Evolutionary conservation across 2,329 filamentous ascomycete species (phyloP), one percentile per base, ranked within the genome.

Genomic region (Rugonectria rugulosa): DNA sequence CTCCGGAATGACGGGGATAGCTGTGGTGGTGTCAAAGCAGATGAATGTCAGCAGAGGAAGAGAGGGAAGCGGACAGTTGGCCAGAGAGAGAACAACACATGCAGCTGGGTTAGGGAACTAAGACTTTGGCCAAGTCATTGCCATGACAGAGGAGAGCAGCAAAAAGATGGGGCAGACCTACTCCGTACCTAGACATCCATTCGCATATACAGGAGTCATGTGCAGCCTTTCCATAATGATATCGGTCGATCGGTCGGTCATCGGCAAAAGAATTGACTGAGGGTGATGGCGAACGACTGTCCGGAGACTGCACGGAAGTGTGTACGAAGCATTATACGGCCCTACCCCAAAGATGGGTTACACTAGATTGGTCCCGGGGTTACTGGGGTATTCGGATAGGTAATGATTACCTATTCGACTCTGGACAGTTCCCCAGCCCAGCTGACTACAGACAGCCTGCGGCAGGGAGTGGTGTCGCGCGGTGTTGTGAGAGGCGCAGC

Each of bases 11-110:
- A 34, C 52, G 53, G 56, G 43, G 46, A 29, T 52, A 44, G 14
- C 32, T 38, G 46, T 49, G 34, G 51, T 62, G 52, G 58, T 61
- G 53, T 36, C 48, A 65, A 58, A 53, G 32, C 19, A 50, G 38
- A 34, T 41, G 38, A 57, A 54, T 56, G 52, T 65, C 53, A 65
- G 62, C 60, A 60, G 63, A 66, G 63, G 55, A 53, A 60, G 63
- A 66, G 63, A 55, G 54, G 6, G 43, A 38, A 60, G 41, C 38
- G 40, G 48, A 45, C 43, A 49, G 57, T 57, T 32, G 11, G 54
- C 19, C 19, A 31, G 15, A 10, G 41, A 24, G 27, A 24, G 27
- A 14, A 34, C 12, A 32, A 42, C 5, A 23, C n/a, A 24, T 29
- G 38, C 27, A 31, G 43, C 34, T 45, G 24, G 48, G 45, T 38